Evolutionary conservation across 495 filamentous ascomycete genomes (phyloP).

Genomic region (Neurospora cerealis): DNA sequence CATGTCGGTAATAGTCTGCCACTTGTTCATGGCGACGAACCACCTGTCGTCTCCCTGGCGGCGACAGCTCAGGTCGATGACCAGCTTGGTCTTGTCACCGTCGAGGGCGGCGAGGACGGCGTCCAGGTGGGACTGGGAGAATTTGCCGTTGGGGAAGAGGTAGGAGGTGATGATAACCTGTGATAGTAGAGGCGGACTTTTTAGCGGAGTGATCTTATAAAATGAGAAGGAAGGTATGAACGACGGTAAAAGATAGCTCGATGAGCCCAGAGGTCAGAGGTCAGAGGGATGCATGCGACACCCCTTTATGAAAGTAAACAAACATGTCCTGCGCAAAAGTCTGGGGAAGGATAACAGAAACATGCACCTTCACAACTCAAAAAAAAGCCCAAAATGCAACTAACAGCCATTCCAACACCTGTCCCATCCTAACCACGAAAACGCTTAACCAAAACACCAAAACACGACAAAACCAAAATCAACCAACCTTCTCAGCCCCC

Average conservation of each 20-base stretch:
- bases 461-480: background rate
- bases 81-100: conserved; percentile 68
- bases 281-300: background rate
- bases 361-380: background rate
- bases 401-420: too few relatives aligned
- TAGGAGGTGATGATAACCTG: conserved; percentile 79
- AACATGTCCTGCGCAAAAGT: background rate
- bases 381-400: background rate
- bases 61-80: conserved; percentile 90
- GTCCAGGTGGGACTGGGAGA: conserved; percentile 63
- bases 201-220: background rate
- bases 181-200: conserved; percentile 1
- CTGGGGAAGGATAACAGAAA: background rate
- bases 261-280: background rate
- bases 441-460: background rate
- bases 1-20: conserved; percentile 95
- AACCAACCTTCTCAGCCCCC: conserved; percentile 77
- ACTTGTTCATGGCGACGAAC: conserved; percentile 97
- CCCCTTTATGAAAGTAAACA: background rate
- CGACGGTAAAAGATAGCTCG: background rate
- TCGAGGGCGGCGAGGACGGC: conserved; percentile 60
- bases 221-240: background rate
- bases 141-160: conserved; percentile 75
- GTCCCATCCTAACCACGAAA: too few relatives aligned
- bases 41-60: conserved; percentile 58